phyloP scores from a whole-genome alignment of 2,329 filamentous ascomycete genomes.

The Aspergillus brunneoviolaceus region DNA sequence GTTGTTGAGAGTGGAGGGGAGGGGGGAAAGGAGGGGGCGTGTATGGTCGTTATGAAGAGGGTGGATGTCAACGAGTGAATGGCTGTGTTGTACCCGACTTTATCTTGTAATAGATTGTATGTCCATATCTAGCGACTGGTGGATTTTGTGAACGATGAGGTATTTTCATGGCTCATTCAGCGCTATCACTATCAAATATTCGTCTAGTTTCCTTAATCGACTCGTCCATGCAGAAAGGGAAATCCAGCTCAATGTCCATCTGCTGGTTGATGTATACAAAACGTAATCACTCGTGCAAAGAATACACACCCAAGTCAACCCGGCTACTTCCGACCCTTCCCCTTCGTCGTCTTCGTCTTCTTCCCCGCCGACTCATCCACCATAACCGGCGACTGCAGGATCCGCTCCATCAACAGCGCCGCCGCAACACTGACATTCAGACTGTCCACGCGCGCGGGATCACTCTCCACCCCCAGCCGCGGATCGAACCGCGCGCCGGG shows the following conservation, averaged over 20 bases:
- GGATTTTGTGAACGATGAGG: too few species aligned
- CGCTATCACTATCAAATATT: too few species aligned
- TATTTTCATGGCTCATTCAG: too few species aligned
- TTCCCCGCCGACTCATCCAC: constrained; percentile 20
- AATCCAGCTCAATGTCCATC: too few species aligned
- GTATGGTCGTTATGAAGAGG: not conserved
- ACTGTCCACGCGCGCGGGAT: constrained; percentile 69
- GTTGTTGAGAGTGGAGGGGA: not conserved
- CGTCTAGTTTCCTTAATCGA: too few species aligned
- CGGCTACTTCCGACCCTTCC: not conserved
- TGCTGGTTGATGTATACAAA: too few species aligned
- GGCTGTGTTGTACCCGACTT: not conserved
- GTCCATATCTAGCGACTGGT: too few species aligned
- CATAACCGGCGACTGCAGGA: constrained; percentile 36
- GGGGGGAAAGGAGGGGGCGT: not conserved
- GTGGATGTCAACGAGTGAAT: not conserved
- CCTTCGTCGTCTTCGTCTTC: constrained; percentile 12
- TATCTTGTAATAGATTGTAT: too few species aligned
- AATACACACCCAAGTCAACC: too few species aligned
- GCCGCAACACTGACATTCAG: constrained; percentile 91
- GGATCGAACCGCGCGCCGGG: constrained; percentile 51
- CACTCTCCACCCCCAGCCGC: constrained; percentile 31
- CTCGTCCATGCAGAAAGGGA: too few species aligned
- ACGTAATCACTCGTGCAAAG: too few species aligned
- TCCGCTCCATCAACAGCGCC: constrained; percentile 61